These are phyloP conservation scores for Huntiella abstrusa DNA, from an alignment of 2,329 filamentous ascomycete genomes.

Conservation along the genomic window DNA sequence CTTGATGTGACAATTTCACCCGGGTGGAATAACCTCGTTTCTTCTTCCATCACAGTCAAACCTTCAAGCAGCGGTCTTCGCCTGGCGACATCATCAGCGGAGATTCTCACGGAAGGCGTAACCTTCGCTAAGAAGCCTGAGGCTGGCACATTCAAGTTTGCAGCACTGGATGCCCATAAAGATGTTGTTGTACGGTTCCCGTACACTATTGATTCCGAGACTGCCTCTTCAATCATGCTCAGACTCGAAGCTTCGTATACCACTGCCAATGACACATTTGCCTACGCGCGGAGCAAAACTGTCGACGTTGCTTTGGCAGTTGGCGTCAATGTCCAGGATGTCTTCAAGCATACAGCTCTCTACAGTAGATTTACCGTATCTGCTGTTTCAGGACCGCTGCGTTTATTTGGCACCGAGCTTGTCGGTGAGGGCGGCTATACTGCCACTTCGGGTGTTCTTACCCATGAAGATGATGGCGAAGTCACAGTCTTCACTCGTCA, in stretches of 20 bases:
- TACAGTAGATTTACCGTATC: constrained; percentile 87
- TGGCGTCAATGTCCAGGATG: constrained; percentile 90
- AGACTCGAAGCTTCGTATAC: constrained; percentile 60
- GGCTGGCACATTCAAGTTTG: constrained; percentile 33
- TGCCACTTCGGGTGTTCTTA: constrained; percentile 34
- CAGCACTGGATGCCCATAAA: constrained; percentile 25
- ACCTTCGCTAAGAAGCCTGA: constrained; percentile 30
- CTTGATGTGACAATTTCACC: constrained; percentile 55
- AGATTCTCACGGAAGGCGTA: constrained; percentile 24
- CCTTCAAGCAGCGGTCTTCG: constrained; percentile 47
- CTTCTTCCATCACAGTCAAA: constrained; percentile 41
- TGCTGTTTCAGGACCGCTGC: constrained; percentile 31
- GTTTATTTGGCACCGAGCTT: not conserved
- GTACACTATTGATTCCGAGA: constrained; percentile 59
- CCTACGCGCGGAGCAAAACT: constrained; percentile 39
- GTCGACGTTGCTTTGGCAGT: constrained; percentile 62
- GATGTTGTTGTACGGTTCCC: constrained; percentile 47
- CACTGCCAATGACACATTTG: constrained; percentile 44
- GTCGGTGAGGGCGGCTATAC: constrained; percentile 33
- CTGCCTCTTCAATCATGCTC: constrained; percentile 45
- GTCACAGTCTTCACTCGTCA: constrained; percentile 57
- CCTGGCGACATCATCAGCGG: constrained; percentile 40
- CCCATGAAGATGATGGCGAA: constrained; percentile 24
- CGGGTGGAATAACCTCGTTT: constrained; percentile 52
- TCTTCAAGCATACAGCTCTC: constrained; percentile 67